These are phyloP conservation scores for Limnanthes douglasii DNA, from an alignment of 345 rosid genomes.

Conservation along the genomic window DNA sequence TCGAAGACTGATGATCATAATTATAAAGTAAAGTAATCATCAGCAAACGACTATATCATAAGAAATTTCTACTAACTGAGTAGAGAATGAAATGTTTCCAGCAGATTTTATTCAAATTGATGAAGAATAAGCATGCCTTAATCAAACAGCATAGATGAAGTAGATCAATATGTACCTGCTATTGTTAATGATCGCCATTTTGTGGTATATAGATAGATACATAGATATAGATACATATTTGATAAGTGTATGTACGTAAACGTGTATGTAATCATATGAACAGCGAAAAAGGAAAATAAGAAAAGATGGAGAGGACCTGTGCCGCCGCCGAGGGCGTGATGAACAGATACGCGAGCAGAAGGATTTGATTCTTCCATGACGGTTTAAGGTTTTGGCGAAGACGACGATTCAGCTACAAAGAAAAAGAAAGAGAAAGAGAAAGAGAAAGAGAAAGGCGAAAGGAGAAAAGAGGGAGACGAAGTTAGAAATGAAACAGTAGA, in stretches of 20 bases:
- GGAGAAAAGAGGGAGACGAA: not conserved
- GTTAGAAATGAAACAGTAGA: too few relatives aligned
- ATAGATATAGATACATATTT: not conserved
- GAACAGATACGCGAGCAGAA: conserved; percentile 26
- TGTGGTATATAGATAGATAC: not conserved
- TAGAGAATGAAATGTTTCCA: too few relatives aligned
- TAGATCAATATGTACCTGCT: too few relatives aligned
- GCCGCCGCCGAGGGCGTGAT: conserved; percentile 51
- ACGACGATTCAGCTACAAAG: not conserved
- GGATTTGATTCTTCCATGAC: conserved; percentile 27
- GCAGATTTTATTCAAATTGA: too few relatives aligned
- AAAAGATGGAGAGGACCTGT: conserved; percentile 21
- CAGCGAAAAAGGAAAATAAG: not conserved
- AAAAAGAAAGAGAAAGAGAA: conserved; percentile 3
- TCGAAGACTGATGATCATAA: not conserved
- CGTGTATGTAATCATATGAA: not conserved
- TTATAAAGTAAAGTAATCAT: too few relatives aligned
- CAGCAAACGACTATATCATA: too few relatives aligned
- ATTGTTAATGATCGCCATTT: too few relatives aligned
- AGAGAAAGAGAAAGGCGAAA: not conserved
- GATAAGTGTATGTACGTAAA: not conserved
- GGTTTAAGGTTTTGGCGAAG: conserved; percentile 5
- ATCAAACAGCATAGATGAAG: too few relatives aligned
- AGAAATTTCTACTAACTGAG: too few relatives aligned
- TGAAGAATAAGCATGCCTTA: too few relatives aligned